Conservation (phyloP, 208 protist genomes). For the Acanthamoeba lenticulata region DNA sequence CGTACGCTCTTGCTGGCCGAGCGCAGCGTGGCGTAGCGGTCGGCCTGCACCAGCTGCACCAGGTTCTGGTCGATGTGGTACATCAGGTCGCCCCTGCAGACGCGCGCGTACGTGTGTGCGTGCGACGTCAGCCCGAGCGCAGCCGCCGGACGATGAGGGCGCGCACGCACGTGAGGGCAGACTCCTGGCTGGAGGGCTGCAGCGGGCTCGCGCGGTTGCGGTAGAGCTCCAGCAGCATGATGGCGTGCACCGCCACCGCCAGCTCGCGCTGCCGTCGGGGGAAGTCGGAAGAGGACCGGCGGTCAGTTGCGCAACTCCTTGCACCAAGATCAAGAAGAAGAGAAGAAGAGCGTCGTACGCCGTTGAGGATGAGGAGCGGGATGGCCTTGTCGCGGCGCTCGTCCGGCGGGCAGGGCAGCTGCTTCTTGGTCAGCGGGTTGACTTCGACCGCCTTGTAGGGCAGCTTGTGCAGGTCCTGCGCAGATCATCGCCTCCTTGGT, state of each 20-base stretch:
- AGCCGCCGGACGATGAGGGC: no score
- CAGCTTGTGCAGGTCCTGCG: background rate
- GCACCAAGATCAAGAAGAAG: no score
- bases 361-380: background rate
- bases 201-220: background rate
- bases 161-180: background rate
- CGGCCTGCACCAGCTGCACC: background rate
- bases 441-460: background rate
- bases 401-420: background rate
- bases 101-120: background rate
- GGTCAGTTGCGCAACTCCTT: no score
- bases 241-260: background rate
- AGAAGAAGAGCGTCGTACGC: background rate
- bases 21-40: background rate
- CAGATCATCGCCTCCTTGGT: no score
- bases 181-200: background rate
- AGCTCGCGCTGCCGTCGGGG: background rate
- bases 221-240: background rate
- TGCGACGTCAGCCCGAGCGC: no score
- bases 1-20: background rate
- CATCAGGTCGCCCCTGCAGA: background rate
- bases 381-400: background rate
- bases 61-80: background rate
- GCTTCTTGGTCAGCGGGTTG: background rate
- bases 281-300: no score